Conservation (phyloP, 2,329 filamentous ascomycete genomes). For the Golovinomyces cichoracearum region DNA sequence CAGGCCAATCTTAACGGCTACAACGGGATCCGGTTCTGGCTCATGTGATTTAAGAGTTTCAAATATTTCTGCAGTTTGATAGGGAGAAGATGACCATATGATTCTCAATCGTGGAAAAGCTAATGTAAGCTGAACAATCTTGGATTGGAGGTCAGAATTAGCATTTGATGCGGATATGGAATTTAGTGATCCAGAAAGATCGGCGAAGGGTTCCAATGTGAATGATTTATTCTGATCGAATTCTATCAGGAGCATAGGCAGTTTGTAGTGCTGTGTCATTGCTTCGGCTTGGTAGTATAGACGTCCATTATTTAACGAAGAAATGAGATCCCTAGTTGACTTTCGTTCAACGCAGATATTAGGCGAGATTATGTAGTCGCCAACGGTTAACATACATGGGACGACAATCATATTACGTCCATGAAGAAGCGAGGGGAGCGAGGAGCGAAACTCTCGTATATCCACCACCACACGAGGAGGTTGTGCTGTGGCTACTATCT, state of each 20-base stretch:
- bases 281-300: constrained; percentile 78
- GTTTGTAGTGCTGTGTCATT: constrained; percentile 84
- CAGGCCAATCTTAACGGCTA: constrained; percentile 60
- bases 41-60: constrained; percentile 74
- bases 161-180: constrained; percentile 34
- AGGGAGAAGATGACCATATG: constrained; percentile 80
- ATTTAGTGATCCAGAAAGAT: constrained; percentile 33
- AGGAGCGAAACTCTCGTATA: constrained; percentile 85
- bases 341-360: constrained; percentile 87
- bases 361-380: constrained; percentile 82
- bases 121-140: constrained; percentile 74
- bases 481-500: constrained; percentile 55
- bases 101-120: constrained; percentile 75
- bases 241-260: constrained; percentile 77
- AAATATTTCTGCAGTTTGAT: constrained; percentile 94
- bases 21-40: constrained; percentile 69
- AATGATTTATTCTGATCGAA: constrained; percentile 96
- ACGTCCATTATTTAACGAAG: constrained; percentile 72
- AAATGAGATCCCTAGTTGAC: constrained; percentile 70
- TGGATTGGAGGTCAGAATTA: constrained; percentile 61
- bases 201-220: constrained; percentile 61
- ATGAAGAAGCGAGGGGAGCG: constrained; percentile 71
- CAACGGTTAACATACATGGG: constrained; percentile 86
- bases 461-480: constrained; percentile 84
- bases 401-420: constrained; percentile 69